A percentile compares a stretch with the other conserved stretches of the same genome.
phyloP scores from a whole-genome alignment of 768 basidiomycete species.

The Tulasnella sp. region DNA sequence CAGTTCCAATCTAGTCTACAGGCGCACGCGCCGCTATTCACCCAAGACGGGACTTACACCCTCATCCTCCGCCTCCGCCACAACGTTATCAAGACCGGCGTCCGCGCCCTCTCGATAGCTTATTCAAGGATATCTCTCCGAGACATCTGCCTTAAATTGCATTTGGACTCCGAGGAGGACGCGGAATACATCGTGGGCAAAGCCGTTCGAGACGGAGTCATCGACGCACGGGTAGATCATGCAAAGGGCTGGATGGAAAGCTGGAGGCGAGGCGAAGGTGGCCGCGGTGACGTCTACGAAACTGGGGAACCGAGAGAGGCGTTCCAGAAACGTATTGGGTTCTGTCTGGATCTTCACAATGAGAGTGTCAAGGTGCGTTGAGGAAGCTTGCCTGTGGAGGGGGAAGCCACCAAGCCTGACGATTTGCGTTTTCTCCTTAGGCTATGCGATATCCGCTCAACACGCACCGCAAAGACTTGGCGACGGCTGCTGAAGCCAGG shows the following conservation, averaged over 20 bases:
- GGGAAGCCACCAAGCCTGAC: slow-evolving; percentile 8
- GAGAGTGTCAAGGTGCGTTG: slow-evolving; percentile 89
- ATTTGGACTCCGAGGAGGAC: slow-evolving; percentile 95
- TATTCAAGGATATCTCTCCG: slow-evolving; percentile 94
- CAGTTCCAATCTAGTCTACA: slow-evolving; percentile 86
- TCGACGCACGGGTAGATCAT: slow-evolving; percentile 89
- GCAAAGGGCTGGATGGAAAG: slow-evolving; percentile 91
- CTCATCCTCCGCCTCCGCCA: slow-evolving; percentile 95
- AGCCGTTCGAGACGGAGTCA: slow-evolving; percentile 95
- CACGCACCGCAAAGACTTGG: slow-evolving; percentile 93
- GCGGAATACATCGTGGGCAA: slow-evolving; percentile 98
- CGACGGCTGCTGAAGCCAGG: slow-evolving; percentile 87
- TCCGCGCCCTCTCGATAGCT: slow-evolving; percentile 89
- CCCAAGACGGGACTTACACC: slow-evolving; percentile 84
- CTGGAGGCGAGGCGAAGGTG: slow-evolving; percentile 55
- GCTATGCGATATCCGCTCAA: slow-evolving; percentile 99
- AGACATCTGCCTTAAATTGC: slow-evolving; percentile 92
- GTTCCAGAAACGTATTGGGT: slow-evolving; percentile 83
- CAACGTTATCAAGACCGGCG: slow-evolving; percentile 98
- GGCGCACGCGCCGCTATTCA: slow-evolving; percentile 74
- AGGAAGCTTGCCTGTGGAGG: not conserved
- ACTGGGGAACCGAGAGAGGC: slow-evolving; percentile 85
- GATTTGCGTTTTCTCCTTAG: slow-evolving; percentile 47
- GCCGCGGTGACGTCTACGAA: slow-evolving; percentile 82
- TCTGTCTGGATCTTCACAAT: slow-evolving; percentile 93